Evolutionary conservation across 1,284 basidiomycete species (phyloP).

Genomic region (Cutaneotrichosporon mucoides): DNA sequence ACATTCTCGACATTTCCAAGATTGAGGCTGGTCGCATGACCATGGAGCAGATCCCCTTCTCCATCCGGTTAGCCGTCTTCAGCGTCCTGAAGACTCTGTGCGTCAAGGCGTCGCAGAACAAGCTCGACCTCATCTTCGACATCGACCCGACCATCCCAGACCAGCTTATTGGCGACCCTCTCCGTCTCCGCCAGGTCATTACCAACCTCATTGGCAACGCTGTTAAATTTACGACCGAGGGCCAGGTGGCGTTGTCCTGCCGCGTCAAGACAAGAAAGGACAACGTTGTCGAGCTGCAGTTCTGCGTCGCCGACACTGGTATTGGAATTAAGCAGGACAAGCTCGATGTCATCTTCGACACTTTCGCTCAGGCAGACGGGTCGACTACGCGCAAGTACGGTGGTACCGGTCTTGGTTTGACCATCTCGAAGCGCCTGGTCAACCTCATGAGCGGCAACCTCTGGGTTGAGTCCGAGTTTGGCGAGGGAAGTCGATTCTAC

Average conservation of each 20-base stretch:
- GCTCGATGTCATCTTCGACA: slow-evolving; percentile 97
- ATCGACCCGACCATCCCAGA: slow-evolving; percentile 95
- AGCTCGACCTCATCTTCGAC: slow-evolving; percentile 94
- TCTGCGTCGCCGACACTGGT: slow-evolving; percentile 96
- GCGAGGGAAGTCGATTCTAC: slow-evolving; percentile 93
- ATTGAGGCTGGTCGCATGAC: slow-evolving; percentile 99
- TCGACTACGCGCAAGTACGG: slow-evolving; percentile 95
- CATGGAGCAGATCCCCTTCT: slow-evolving; percentile 97
- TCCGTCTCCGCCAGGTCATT: slow-evolving; percentile 74
- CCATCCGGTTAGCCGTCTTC: slow-evolving; percentile 91
- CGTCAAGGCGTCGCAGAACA: slow-evolving; percentile 95
- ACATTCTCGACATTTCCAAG: slow-evolving; percentile 97
- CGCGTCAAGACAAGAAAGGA: slow-evolving; percentile 64
- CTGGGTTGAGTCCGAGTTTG: slow-evolving; percentile 94
- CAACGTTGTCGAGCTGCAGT: slow-evolving; percentile 81
- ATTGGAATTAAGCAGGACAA: slow-evolving; percentile 99
- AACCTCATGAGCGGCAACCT: slow-evolving; percentile 97
- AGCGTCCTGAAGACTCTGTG: slow-evolving; percentile 97
- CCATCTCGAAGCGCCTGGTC: slow-evolving; percentile 90
- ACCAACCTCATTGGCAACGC: slow-evolving; percentile 88
- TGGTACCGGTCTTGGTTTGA: slow-evolving; percentile 94
- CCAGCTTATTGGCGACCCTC: slow-evolving; percentile 92
- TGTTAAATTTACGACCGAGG: slow-evolving; percentile 92
- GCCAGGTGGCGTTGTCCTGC: slow-evolving; percentile 86
- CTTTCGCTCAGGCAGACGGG: slow-evolving; percentile 97